Conservation (phyloP, 441 rosid species). For the Syzygium malaccense region DNA sequence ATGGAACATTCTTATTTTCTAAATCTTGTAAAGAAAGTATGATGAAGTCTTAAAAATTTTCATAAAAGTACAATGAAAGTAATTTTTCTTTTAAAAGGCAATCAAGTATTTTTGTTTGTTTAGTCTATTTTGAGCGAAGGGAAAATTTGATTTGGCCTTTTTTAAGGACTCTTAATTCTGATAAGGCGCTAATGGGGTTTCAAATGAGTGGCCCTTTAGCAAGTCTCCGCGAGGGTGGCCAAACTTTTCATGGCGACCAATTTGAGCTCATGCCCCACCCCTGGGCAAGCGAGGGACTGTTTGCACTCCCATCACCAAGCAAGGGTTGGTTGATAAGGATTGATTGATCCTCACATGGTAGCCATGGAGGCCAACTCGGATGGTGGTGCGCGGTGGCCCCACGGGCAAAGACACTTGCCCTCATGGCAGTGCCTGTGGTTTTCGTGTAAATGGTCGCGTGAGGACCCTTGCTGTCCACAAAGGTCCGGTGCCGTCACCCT, state of each 20-base stretch:
- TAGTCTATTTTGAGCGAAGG: not conserved
- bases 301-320: not conserved
- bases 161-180: not conserved
- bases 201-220: not conserved
- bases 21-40: not conserved
- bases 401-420: not conserved
- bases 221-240: not conserved
- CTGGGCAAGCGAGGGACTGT: not conserved
- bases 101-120: not conserved
- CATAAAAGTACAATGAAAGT: not conserved
- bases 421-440: not conserved
- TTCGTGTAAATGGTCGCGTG: not conserved
- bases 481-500: not conserved
- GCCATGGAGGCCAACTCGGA: not conserved
- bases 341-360: not conserved
- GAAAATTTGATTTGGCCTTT: not conserved
- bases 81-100: not conserved
- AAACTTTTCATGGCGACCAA: not conserved
- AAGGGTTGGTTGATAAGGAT: not conserved
- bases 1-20: not conserved
- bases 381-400: not conserved
- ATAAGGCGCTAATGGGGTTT: not conserved
- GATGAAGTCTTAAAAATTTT: not conserved
- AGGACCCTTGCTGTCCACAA: not conserved
- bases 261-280: not conserved